Evolutionary conservation across 2,329 filamentous ascomycete species (phyloP).

Genomic region (Aspergillus persii): DNA sequence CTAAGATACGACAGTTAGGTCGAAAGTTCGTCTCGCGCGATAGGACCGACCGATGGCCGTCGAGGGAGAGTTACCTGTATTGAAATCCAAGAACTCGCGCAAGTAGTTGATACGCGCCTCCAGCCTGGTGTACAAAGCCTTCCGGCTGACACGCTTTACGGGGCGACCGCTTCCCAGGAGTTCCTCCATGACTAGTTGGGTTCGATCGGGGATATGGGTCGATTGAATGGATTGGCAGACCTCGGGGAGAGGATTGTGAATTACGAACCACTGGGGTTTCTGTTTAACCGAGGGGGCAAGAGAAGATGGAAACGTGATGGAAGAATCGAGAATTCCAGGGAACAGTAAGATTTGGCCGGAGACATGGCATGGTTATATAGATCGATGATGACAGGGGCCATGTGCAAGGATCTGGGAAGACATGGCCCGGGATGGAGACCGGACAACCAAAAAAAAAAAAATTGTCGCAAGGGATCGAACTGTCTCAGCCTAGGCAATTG

Average conservation of each 20-base stretch:
- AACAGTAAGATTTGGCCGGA: slow-evolving; percentile 6
- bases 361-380: slow-evolving; percentile 21
- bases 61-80: slow-evolving; percentile 55
- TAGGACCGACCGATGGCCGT: background rate
- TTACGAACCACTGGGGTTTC: slow-evolving; percentile 11
- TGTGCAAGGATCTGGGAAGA: background rate
- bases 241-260: too few relatives aligned
- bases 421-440: background rate
- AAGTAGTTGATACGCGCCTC: slow-evolving; percentile 69
- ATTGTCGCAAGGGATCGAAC: background rate
- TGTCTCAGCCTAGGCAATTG: slow-evolving; percentile 1
- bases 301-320: slow-evolving; percentile 3
- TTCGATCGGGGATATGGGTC: background rate
- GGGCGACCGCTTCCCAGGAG: slow-evolving; percentile 19
- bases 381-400: background rate
- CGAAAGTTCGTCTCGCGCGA: background rate
- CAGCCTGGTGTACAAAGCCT: slow-evolving; percentile 68
- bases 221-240: background rate
- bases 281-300: background rate
- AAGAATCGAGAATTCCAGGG: slow-evolving; percentile 6
- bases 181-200: slow-evolving; percentile 11
- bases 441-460: background rate
- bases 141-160: slow-evolving; percentile 64
- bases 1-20: slow-evolving; percentile 40
- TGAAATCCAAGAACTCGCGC: slow-evolving; percentile 74